These are phyloP conservation scores for Solanum clarkiae DNA, from an alignment of 257 asterid genomes.

Conservation along the genomic window DNA sequence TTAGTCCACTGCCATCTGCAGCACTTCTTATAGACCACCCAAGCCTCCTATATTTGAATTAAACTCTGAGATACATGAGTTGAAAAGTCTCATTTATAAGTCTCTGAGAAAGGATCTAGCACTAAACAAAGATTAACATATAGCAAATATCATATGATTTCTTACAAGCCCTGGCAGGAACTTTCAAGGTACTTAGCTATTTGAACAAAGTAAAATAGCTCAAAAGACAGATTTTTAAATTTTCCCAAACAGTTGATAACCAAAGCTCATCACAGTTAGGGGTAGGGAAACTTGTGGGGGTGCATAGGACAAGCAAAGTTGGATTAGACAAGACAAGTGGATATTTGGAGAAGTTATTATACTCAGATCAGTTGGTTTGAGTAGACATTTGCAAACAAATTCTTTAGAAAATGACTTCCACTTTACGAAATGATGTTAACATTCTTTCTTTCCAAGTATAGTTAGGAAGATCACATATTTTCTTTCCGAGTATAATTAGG, in stretches of 20 bases:
- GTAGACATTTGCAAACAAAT: background rate
- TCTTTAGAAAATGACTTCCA: background rate
- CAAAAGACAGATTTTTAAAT: background rate
- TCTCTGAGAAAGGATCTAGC: background rate
- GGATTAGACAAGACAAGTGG: background rate
- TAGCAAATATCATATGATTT: background rate
- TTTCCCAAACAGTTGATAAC: background rate
- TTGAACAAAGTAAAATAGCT: background rate
- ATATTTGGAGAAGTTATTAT: background rate
- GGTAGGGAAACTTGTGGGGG: background rate
- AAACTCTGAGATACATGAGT: background rate
- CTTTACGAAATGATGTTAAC: background rate
- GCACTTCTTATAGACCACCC: slow-evolving; percentile 52
- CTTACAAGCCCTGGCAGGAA: background rate
- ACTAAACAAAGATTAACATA: background rate
- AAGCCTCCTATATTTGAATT: slow-evolving; percentile 28
- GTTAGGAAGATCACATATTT: background rate
- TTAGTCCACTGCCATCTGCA: slow-evolving; percentile 43
- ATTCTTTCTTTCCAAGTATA: background rate
- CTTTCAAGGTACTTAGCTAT: background rate
- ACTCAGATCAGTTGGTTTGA: background rate
- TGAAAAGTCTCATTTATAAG: background rate
- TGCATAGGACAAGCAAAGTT: background rate
- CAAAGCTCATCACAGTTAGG: background rate
- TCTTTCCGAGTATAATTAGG: background rate